Conservation (phyloP, 768 basidiomycete species). For the Pulveroboletus ravenelii region DNA sequence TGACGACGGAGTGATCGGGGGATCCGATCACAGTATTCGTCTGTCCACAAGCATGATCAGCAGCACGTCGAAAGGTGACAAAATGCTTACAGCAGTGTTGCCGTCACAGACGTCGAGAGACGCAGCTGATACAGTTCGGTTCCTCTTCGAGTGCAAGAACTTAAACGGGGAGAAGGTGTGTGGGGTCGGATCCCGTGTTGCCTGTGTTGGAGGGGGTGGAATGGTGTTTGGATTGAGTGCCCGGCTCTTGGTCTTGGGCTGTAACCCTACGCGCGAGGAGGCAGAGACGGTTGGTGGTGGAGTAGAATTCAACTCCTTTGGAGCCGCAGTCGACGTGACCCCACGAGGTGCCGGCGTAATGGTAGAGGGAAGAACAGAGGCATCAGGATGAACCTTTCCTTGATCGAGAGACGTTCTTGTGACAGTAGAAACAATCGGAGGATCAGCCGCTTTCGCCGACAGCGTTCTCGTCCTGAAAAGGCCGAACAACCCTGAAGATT, state of each 20-base stretch:
- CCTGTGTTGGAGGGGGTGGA: constrained; percentile 32
- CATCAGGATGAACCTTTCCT: constrained; percentile 11
- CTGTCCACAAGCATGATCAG: constrained; percentile 29
- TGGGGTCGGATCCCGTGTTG: constrained; percentile 33
- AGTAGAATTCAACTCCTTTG: constrained; percentile 15
- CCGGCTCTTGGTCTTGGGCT: constrained; percentile 16
- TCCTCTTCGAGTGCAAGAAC: constrained; percentile 50
- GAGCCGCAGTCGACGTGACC: constrained; percentile 4
- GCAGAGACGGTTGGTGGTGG: constrained; percentile 2
- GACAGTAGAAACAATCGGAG: constrained; percentile 17
- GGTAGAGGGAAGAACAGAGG: not conserved
- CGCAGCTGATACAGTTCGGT: constrained; percentile 65
- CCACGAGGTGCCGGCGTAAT: constrained; percentile 8
- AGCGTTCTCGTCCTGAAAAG: constrained; percentile 31
- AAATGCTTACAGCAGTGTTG: constrained; percentile 56
- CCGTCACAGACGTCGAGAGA: constrained; percentile 79
- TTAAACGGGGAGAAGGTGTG: constrained; percentile 61
- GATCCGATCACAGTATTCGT: constrained; percentile 71
- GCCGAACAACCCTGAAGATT: constrained; percentile 26
- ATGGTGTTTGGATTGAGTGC: constrained; percentile 22
- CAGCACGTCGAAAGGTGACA: not conserved
- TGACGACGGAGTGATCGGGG: constrained; percentile 65
- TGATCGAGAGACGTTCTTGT: constrained; percentile 20
- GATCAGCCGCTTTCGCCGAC: constrained; percentile 28
- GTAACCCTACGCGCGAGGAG: constrained; percentile 8